These are phyloP conservation scores for Silene uniflora DNA, from an alignment of 148 eudicot genomes.

Conservation along the genomic window DNA sequence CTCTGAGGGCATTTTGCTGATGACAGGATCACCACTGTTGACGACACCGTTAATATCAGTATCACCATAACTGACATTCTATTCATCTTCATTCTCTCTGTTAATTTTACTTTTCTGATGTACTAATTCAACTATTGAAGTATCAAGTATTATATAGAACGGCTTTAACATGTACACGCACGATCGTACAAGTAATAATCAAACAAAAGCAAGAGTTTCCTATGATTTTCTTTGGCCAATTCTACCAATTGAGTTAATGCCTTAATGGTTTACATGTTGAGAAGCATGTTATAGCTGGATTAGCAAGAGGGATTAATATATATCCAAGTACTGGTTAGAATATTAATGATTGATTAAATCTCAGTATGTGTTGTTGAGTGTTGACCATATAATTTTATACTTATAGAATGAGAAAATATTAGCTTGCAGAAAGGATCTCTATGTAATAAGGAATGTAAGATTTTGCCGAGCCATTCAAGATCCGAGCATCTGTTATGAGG, in stretches of 20 bases:
- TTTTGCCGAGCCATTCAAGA: too few relatives aligned
- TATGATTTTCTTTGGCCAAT: background rate
- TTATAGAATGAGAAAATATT: too few relatives aligned
- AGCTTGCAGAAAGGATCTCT: too few relatives aligned
- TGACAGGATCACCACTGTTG: background rate
- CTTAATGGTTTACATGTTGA: constrained; percentile 1
- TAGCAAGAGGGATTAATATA: too few relatives aligned
- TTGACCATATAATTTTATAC: too few relatives aligned
- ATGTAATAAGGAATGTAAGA: too few relatives aligned
- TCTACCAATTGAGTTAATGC: background rate
- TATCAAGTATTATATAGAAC: background rate
- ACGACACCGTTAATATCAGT: background rate
- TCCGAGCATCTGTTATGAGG: too few relatives aligned
- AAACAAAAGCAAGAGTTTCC: background rate
- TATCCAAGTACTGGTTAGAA: too few relatives aligned
- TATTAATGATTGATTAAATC: too few relatives aligned
- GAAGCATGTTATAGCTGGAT: background rate
- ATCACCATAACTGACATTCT: too few relatives aligned
- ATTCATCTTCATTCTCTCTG: background rate
- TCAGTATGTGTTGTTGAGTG: too few relatives aligned
- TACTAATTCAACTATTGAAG: background rate
- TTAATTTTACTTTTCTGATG: background rate
- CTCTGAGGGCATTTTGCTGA: background rate
- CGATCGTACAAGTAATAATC: background rate
- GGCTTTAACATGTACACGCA: background rate